A percentile compares a stretch with the other conserved stretches of the same genome.
Conservation (phyloP, 2,329 filamentous ascomycete genomes). For the Penicillium sp. region DNA sequence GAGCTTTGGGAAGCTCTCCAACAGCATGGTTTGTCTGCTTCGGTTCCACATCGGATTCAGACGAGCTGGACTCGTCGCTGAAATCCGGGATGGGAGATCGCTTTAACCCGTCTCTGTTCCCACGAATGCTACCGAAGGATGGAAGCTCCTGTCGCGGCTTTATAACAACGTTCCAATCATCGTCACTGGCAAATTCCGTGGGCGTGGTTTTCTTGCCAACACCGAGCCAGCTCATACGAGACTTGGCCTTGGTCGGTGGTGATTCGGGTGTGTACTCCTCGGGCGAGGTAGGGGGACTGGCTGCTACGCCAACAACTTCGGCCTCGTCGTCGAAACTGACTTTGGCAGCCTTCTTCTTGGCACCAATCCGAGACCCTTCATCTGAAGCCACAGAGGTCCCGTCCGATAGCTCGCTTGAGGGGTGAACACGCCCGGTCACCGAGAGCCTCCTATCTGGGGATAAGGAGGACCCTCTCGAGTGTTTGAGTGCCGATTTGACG, state of each 20-base stretch:
- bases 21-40: slow-evolving; percentile 47
- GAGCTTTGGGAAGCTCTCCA: slow-evolving; percentile 48
- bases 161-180: slow-evolving; percentile 58
- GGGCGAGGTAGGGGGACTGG: slow-evolving; percentile 44
- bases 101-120: slow-evolving; percentile 37
- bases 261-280: slow-evolving; percentile 41
- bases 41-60: slow-evolving; percentile 48
- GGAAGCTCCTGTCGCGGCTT: slow-evolving; percentile 61
- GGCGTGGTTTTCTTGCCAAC: slow-evolving; percentile 35
- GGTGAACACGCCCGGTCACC: slow-evolving; percentile 24
- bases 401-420: slow-evolving; percentile 59
- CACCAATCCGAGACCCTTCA: slow-evolving; percentile 41
- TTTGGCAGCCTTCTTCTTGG: slow-evolving; percentile 56
- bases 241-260: slow-evolving; percentile 34
- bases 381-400: slow-evolving; percentile 53
- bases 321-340: slow-evolving; percentile 70
- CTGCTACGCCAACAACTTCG: slow-evolving; percentile 49
- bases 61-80: slow-evolving; percentile 37
- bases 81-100: slow-evolving; percentile 21
- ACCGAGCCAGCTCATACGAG: slow-evolving; percentile 38
- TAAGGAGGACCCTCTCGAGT: slow-evolving; percentile 48
- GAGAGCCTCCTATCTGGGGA: slow-evolving; percentile 35
- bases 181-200: slow-evolving; percentile 35
- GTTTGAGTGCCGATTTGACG: slow-evolving; percentile 63
- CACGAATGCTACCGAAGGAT: slow-evolving; percentile 64